Base-by-base conservation (phyloP, 2,329 filamentous ascomycete genomes). In the Eutypa lata region DNA sequence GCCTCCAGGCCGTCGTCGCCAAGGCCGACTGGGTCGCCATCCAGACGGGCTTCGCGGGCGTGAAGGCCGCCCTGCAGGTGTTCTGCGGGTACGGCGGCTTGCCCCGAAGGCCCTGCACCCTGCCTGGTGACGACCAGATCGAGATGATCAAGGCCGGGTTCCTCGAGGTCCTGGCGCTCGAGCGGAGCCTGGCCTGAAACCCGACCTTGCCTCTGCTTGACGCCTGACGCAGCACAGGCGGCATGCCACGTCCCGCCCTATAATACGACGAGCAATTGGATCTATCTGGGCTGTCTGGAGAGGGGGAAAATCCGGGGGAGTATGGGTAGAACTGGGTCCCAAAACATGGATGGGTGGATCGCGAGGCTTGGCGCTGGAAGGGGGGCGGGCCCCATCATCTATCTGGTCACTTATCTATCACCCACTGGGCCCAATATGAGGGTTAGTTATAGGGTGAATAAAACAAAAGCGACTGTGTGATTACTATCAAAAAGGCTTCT, bases 41-140 rank as follows among this genome's bases (percentile, higher is more conserved):
- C 57, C 69, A 70, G 63, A 75, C 73, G n/a, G 76, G 75, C 3
- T 77, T 78, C 56, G 73, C 75, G 3, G 75, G 75, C 31, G 75
- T 78, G 53, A 78, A 78, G 67, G 73, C 72, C 31, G 74, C 73
- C 7, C 63, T 78, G 62, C 70, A 69, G 22, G 65, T 70, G 55
- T 75, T 73, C 59, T 61, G 68, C 43, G 68, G 70, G 24, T 70
- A 72, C 48, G 71, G 69, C 16, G 70, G 72, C 22, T 68, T 68
- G 57, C 74, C 73, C 14, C 57, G 74, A 52, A 61, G 65, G 55
- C 74, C 74, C 19, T 76, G 74, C 55, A 58, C 62, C 43, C 54
- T 65, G 44, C 72, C 70, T 7, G 62, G 65, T 28, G 61, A 60
- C 13, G 67, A 71, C 38, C 62, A 69, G 45, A 62, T 71, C 19